Evolutionary conservation across 2,329 filamentous ascomycete genomes (phyloP), one percentile per base, ranked within the genome.

Genomic region (Trichoderma atrobrunneum): DNA sequence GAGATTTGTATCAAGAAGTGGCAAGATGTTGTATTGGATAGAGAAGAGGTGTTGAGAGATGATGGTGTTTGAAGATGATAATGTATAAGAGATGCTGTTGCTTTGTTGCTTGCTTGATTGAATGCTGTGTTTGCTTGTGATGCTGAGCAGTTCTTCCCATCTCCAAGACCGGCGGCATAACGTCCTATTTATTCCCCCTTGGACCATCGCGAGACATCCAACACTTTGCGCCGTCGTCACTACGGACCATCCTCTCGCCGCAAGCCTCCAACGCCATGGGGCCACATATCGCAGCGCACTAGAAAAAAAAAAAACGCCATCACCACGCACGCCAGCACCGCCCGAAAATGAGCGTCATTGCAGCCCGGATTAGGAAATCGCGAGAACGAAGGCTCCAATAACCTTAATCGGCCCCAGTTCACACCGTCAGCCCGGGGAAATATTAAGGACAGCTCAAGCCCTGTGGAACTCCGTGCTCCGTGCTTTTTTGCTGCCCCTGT

Each of bases 121-220:
- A 28, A 6, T 43, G 60, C 2, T 43, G 61, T 61, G 56, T 26
- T 43, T 63, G 57, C 7, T n/a, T 30, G 21, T 36, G 67, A 70
- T 63, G 59, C 18, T 56, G 43, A 56, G 16, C 10, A n/a, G 43
- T 5, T 59, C 5, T 18, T 61, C n/a, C 16, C 34, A 26, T 68
- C 54, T 34, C 8, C 66, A 30, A 7, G 10, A 39, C 5, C 30
- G 7, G 67, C 43, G 57, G 24, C 59, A 43, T n/a, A 30, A 7
- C 10, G n/a, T 5, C 28, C 67, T 70, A 70, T 63, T 70, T 70
- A 70, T 70, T 54, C n/a, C 21, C 34, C 10, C n/a, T 62, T 62
- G 54, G n/a, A n/a, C 32, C 10, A 34, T 34, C 32, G 10, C 32
- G 8, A 10, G 30, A 32, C 43, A 43, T 43, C 36, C 36, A 43